Conservation (phyloP, 2,329 filamentous ascomycete genomes). For the Verticillium isaacii region DNA sequence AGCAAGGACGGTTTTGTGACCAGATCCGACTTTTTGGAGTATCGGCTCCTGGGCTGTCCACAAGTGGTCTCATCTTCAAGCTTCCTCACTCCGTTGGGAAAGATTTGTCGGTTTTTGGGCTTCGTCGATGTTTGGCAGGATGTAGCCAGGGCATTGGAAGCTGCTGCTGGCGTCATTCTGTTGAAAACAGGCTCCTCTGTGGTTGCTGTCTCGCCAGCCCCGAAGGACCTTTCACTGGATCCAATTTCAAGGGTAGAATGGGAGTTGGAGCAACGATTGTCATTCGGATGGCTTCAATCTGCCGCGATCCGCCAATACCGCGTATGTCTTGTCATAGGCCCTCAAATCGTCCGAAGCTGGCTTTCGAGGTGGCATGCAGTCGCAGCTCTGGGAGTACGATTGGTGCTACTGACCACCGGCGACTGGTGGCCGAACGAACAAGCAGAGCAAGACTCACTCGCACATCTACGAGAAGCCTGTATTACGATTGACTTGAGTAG, state of each 20-base stretch:
- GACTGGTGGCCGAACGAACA: slow-evolving; percentile 29
- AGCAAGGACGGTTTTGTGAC: neutral
- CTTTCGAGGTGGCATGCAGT: slow-evolving; percentile 11
- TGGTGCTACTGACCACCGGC: slow-evolving; percentile 27
- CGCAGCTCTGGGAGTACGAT: slow-evolving; percentile 25
- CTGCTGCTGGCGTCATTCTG: neutral
- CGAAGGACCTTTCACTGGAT: neutral
- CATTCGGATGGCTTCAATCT: neutral
- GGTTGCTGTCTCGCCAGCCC: too few relatives aligned
- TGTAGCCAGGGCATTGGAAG: neutral
- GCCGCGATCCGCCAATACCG: neutral
- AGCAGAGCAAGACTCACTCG: slow-evolving; percentile 4
- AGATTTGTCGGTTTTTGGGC: neutral
- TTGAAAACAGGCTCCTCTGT: neutral
- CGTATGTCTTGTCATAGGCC: neutral
- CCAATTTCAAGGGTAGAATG: neutral
- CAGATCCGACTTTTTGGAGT: neutral
- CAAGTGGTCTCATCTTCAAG: neutral
- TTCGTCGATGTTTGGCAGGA: neutral
- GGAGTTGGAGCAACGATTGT: neutral
- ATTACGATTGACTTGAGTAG: slow-evolving; percentile 20
- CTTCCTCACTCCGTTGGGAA: neutral
- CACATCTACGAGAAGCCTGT: slow-evolving; percentile 25
- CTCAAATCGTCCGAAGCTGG: neutral
- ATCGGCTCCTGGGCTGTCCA: neutral